Base-by-base conservation (phyloP, 2,329 filamentous ascomycete genomes). In the Aspergillus puulaauensis region DNA sequence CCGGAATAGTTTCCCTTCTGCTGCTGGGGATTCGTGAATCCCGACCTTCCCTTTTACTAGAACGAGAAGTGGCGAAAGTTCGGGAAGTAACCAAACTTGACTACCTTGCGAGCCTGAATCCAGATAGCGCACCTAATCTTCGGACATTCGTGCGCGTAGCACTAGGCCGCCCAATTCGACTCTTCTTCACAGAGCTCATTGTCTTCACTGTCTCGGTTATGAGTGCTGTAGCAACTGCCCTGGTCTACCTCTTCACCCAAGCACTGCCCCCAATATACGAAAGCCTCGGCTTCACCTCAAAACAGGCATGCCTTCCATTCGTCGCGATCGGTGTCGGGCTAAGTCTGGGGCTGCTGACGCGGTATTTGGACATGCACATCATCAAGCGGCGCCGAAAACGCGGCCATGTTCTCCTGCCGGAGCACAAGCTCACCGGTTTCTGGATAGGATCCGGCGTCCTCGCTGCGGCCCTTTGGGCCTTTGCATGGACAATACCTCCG, bases 241-340 rank as follows among this genome's bases (percentile, higher is more conserved):
- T 82, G n/a, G 75, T 82, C 24, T 82, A 82, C 59, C 73, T 81
- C 3, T 79, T 81, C 61, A 77, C 79, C 0, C 78, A 81, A 67
- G 72, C 76, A 0, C 62, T 81, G 6, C 67, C 70, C 2, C 61
- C 70, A 2, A 72, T 81, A 4, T 81, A 78, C 61, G 46, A 66
- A 23, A 66, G 66, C 5, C 60, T 74, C 44, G 69, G 70, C 2
- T 72, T 79, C 61, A 62, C 64, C 12, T 45, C 54, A 7, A 64
- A 67, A 9, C 63, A 73, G 15, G 64, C 75, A 5, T 75, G 73
- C 2, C 66, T 79, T 1, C 68, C 73, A 27, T 58, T 58, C 35
- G 37, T 79, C 17, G 71, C 75, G 5, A 70, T 78, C 37, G 67
- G 64, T 0, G 57, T 75, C 1, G 79, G 79, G 2, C 66, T 78